Percentiles rank a stretch among this genome's conserved stretches.
These are phyloP conservation scores for Pestalotiopsis sp. DNA, from an alignment of 2,329 filamentous ascomycete species.

Conservation along the genomic window DNA sequence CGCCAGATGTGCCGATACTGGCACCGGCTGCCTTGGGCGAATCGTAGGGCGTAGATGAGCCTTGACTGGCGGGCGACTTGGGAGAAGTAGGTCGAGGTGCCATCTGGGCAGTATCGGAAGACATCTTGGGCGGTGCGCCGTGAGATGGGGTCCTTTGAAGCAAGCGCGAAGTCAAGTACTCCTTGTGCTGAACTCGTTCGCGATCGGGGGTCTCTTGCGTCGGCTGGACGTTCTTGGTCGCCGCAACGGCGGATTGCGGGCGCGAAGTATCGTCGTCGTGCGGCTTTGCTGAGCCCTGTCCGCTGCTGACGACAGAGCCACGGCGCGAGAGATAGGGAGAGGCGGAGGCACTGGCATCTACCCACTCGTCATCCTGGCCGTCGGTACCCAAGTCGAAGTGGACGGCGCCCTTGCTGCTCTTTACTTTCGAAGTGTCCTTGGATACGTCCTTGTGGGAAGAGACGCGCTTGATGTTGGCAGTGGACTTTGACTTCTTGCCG, in stretches of 20 bases:
- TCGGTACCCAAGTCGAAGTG: conserved; percentile 65
- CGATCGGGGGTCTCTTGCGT: conserved; percentile 35
- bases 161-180: conserved; percentile 68
- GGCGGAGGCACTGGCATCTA: conserved; percentile 65
- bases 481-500: conserved; percentile 51
- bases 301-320: conserved; percentile 51
- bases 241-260: conserved; percentile 31
- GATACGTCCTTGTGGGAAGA: conserved; percentile 49
- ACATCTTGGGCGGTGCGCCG: conserved; percentile 66
- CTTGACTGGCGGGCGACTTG: conserved; percentile 37
- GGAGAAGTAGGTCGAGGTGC: conserved; percentile 36
- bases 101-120: conserved; percentile 57
- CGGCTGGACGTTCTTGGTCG: conserved; percentile 15
- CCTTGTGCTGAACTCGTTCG: conserved; percentile 55
- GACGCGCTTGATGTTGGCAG: conserved; percentile 54
- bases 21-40: conserved; percentile 27
- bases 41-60: conserved; percentile 39
- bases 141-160: conserved; percentile 66
- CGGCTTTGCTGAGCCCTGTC: conserved; percentile 46
- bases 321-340: conserved; percentile 58
- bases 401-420: conserved; percentile 51
- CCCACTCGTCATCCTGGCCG: conserved; percentile 54
- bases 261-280: conserved; percentile 30
- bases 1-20: conserved; percentile 21
- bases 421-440: conserved; percentile 35